Percentiles rank a stretch among this genome's conserved stretches.
phyloP scores from a whole-genome alignment of 768 basidiomycete species.

The Lactarius sp. region DNA sequence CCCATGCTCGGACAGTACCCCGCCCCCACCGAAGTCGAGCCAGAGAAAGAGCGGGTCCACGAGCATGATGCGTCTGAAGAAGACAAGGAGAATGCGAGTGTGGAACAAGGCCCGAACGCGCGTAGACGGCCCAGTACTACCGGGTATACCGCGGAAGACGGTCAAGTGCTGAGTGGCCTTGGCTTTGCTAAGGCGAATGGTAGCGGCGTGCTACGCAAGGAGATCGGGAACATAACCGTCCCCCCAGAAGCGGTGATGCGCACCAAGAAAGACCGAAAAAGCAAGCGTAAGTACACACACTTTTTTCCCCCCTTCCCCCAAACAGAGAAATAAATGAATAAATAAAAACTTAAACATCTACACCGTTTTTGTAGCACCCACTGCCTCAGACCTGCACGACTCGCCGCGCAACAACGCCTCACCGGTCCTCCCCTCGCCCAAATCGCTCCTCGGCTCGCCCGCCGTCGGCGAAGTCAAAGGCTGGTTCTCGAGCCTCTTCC shows the following conservation, averaged over 20 bases:
- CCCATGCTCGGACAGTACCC: constrained; percentile 15
- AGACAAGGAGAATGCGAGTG: constrained; percentile 38
- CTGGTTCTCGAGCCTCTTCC: constrained; percentile 95
- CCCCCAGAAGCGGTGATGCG: constrained; percentile 37
- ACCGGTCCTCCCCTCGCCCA: constrained; percentile 41
- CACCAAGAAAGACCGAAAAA: constrained; percentile 48
- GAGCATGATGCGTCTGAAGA: constrained; percentile 9
- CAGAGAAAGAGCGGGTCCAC: constrained; percentile 9
- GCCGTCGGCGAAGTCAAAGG: constrained; percentile 80
- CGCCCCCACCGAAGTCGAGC: constrained; percentile 10
- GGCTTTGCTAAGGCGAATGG: constrained; percentile 30
- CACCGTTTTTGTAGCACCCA: constrained; percentile 1
- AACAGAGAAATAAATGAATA: background rate
- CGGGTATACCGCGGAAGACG: constrained; percentile 23
- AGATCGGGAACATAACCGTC: constrained; percentile 48
- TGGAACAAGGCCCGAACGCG: constrained; percentile 28
- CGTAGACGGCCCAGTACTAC: constrained; percentile 12
- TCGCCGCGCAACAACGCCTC: constrained; percentile 43
- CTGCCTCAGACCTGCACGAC: constrained; percentile 44
- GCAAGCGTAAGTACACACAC: constrained; percentile 44
- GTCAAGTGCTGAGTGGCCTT: constrained; percentile 31
- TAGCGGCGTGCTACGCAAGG: constrained; percentile 37
- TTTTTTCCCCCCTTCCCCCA: background rate
- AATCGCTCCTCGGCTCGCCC: constrained; percentile 50
- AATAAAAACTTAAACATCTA: constrained; percentile 3